These are phyloP conservation scores for Chlamydomonas incerta DNA, from an alignment of 139 green algal species.

Conservation along the genomic window DNA sequence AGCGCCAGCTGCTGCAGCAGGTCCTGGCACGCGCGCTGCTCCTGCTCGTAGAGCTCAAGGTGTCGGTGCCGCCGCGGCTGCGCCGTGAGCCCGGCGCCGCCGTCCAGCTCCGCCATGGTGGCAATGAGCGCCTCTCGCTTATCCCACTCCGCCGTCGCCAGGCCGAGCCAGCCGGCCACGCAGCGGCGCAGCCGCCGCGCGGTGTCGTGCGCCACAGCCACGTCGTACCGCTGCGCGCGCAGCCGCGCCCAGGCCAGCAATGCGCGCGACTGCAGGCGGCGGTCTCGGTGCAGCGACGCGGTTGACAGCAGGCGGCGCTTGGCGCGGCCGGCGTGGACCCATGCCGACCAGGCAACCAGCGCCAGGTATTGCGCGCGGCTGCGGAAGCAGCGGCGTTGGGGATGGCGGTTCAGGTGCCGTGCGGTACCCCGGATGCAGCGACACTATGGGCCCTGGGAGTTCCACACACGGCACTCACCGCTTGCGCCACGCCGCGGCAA, in stretches of 20 bases:
- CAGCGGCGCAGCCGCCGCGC: background rate
- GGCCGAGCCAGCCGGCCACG: background rate
- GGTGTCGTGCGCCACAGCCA: background rate
- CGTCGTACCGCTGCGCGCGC: background rate
- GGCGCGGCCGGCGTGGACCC: too few species aligned
- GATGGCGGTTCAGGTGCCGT: too few species aligned
- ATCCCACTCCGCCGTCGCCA: background rate
- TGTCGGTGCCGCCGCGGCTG: background rate
- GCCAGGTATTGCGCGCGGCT: background rate
- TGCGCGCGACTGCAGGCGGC: background rate
- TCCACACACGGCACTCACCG: too few species aligned
- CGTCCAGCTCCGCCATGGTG: background rate
- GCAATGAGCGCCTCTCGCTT: background rate
- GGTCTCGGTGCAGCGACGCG: slow-evolving; percentile 1
- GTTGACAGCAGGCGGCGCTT: background rate
- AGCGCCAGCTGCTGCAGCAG: too few species aligned
- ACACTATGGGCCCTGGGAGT: too few species aligned
- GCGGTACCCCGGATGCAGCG: too few species aligned
- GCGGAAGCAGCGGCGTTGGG: too few species aligned
- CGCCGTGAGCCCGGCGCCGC: background rate
- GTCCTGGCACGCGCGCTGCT: too few species aligned
- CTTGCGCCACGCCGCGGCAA: too few species aligned
- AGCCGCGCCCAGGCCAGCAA: background rate
- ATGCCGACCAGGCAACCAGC: background rate
- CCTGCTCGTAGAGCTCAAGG: too few species aligned